Conservation (phyloP, 495 filamentous ascomycete genomes). For the Hypoxylon intermedium region DNA sequence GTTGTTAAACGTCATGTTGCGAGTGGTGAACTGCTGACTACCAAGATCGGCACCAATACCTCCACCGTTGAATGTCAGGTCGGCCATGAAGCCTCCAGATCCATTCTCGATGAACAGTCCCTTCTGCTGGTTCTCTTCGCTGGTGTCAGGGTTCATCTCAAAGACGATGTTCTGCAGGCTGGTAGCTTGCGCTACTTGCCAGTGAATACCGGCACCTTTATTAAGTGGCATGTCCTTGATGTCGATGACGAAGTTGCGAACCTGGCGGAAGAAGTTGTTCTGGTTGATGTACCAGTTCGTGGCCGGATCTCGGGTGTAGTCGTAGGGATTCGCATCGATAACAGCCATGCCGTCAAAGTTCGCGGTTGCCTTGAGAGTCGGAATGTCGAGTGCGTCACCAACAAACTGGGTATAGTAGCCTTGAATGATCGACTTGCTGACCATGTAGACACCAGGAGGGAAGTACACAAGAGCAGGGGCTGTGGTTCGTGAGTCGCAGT, state of each 20-base stretch:
- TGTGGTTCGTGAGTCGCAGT: constrained; percentile 82
- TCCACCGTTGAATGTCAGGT: constrained; percentile 88
- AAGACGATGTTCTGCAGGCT: constrained; percentile 90
- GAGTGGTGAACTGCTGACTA: constrained; percentile 94
- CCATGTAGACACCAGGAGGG: constrained; percentile 77
- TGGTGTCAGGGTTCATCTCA: constrained; percentile 79
- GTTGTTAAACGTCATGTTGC: constrained; percentile 88
- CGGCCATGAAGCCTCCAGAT: constrained; percentile 84
- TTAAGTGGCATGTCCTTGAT: constrained; percentile 70
- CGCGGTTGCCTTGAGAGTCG: constrained; percentile 77
- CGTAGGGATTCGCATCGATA: constrained; percentile 89
- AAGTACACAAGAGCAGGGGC: constrained; percentile 81
- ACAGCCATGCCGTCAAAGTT: constrained; percentile 84
- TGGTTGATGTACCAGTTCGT: constrained; percentile 81
- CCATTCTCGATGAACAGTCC: constrained; percentile 99
- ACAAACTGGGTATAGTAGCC: constrained; percentile 84
- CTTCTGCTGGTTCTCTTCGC: constrained; percentile 74
- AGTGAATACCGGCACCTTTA: constrained; percentile 84
- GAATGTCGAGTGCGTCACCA: constrained; percentile 71
- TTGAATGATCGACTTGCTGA: constrained; percentile 71
- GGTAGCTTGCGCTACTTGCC: constrained; percentile 97
- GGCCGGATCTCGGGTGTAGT: constrained; percentile 48
- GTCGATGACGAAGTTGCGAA: constrained; percentile 95
- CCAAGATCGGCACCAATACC: constrained; percentile 84
- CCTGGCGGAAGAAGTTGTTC: constrained; percentile 98